Evolutionary conservation across 305 asterid genomes (phyloP).

Genomic region (Fraxinus xanthoxyloides): DNA sequence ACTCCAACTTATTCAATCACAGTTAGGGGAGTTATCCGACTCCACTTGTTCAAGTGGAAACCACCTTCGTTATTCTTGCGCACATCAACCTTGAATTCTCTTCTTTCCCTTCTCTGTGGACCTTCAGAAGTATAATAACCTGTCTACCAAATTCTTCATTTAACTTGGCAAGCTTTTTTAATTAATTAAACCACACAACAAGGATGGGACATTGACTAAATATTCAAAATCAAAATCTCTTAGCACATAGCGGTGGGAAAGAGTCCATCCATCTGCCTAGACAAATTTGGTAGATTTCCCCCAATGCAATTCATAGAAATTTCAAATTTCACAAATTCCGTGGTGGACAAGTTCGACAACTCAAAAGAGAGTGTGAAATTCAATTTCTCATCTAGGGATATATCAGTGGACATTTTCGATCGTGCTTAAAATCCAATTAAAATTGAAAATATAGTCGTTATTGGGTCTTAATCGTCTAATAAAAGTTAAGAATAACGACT

Average conservation of each 20-base stretch:
- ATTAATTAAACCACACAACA: neutral
- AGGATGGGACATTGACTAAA: too few species aligned
- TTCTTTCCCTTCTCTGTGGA: neutral
- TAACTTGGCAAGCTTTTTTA: neutral
- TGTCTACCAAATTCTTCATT: too few species aligned
- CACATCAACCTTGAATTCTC: neutral
- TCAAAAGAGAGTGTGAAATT: neutral
- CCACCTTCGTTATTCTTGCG: neutral
- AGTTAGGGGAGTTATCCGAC: neutral
- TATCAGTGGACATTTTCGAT: too few species aligned
- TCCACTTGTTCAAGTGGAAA: neutral
- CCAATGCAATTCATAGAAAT: neutral
- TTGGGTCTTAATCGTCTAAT: too few species aligned
- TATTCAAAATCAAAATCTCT: neutral
- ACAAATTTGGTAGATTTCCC: neutral
- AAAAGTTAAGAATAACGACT: too few species aligned
- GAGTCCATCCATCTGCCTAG: neutral
- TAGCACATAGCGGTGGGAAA: too few species aligned
- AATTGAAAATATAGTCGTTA: too few species aligned
- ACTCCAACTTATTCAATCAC: neutral
- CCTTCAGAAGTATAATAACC: neutral
- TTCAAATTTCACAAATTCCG: neutral
- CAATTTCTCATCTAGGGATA: too few species aligned
- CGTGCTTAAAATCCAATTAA: too few species aligned
- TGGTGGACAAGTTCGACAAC: neutral